Conservation (phyloP, 2,329 filamentous ascomycete species). For the Colletotrichum paranaense region DNA sequence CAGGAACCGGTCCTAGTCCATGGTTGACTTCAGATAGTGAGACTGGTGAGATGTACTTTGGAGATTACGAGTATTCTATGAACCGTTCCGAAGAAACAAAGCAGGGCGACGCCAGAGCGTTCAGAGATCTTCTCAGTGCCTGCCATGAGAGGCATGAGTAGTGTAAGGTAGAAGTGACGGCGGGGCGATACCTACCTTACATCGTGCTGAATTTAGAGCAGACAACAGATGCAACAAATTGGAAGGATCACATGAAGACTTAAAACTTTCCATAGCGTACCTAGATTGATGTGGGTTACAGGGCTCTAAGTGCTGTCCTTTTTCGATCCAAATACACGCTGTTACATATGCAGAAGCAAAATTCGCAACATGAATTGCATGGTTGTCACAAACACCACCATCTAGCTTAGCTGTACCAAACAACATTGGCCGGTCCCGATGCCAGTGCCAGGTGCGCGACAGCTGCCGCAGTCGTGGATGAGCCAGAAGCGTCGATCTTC, state of each 20-base stretch:
- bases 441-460: slow-evolving; percentile 8
- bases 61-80: neutral
- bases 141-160: neutral
- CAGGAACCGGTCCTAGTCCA: neutral
- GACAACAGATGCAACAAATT: neutral
- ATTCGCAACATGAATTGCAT: neutral
- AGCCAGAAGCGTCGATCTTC: slow-evolving; percentile 40
- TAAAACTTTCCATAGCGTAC: neutral
- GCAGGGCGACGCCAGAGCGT: neutral
- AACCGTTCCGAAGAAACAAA: neutral
- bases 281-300: no score
- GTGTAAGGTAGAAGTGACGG: no score
- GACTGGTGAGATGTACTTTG: neutral
- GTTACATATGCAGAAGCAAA: neutral
- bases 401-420: slow-evolving; percentile 22
- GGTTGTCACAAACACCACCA: neutral
- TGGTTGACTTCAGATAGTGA: neutral
- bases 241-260: neutral
- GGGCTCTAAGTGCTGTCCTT: no score
- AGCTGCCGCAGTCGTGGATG: slow-evolving; percentile 6
- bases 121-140: neutral
- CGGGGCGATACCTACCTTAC: no score
- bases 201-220: neutral
- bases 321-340: no score
- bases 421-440: slow-evolving; percentile 19